Percentiles rank a stretch among this genome's conserved stretches.
Evolutionary conservation across 306 rosid genomes (phyloP).

Genomic region (Gynostemma pentaphyllum): DNA sequence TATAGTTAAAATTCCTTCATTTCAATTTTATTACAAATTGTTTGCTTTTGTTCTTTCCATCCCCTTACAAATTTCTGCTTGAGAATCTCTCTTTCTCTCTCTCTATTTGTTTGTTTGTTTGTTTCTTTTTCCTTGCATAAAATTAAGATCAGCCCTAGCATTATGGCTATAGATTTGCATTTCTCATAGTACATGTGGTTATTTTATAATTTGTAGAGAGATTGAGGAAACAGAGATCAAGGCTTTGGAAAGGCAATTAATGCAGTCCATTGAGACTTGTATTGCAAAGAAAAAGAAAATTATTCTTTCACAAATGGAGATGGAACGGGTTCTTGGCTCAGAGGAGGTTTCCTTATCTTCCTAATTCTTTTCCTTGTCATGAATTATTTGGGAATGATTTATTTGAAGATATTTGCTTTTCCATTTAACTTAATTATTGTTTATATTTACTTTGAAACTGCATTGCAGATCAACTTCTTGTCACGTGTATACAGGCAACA

Average conservation of each 20-base stretch:
- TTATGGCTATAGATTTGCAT: not conserved
- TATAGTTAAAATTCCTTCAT: too few species aligned
- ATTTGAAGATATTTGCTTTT: too few species aligned
- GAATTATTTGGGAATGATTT: too few species aligned
- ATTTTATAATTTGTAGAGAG: constrained; percentile 33
- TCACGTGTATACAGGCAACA: too few species aligned
- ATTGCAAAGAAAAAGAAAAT: constrained; percentile 68
- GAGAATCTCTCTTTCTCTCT: too few species aligned
- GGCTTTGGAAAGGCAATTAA: constrained; percentile 67
- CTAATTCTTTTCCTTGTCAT: not conserved
- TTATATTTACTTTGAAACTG: too few species aligned
- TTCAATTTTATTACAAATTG: too few species aligned
- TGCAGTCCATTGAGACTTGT: constrained; percentile 77
- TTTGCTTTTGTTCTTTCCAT: too few species aligned
- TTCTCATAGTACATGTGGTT: not conserved
- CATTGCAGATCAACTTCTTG: too few species aligned
- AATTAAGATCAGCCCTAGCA: not conserved
- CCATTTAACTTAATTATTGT: too few species aligned
- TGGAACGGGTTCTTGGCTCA: constrained; percentile 60
- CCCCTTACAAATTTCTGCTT: too few species aligned
- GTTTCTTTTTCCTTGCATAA: constrained; percentile 1
- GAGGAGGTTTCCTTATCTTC: constrained; percentile 41
- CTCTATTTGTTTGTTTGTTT: too few species aligned
- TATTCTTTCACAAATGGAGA: constrained; percentile 59
- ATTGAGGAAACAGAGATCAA: constrained; percentile 73